Evolutionary conservation across 2,329 filamentous ascomycete species (phyloP).

Genomic region (Lasiodiplodia theobromae): DNA sequence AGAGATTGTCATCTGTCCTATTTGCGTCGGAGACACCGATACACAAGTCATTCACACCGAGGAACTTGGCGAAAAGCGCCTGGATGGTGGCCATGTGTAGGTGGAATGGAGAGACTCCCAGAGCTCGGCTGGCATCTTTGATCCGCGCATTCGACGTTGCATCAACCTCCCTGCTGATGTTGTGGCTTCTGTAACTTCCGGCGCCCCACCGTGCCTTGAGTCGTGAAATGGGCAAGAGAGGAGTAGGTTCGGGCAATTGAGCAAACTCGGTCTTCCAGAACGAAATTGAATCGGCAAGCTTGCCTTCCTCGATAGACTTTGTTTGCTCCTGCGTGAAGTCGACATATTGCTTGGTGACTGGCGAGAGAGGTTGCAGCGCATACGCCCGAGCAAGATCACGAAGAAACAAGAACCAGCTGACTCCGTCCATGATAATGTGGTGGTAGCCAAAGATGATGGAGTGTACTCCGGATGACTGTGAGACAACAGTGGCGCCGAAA

Average conservation of each 20-base stretch:
- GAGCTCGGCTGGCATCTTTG: constrained; percentile 33
- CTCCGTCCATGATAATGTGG: constrained; percentile 61
- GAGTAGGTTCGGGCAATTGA: too few relatives aligned
- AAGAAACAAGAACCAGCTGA: constrained; percentile 54
- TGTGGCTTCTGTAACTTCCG: background rate
- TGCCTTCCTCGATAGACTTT: too few relatives aligned
- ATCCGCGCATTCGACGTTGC: background rate
- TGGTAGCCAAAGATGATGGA: constrained; percentile 55
- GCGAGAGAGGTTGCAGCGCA: background rate
- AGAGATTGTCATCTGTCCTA: constrained; percentile 42
- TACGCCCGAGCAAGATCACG: constrained; percentile 56
- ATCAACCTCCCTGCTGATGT: background rate
- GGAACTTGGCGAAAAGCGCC: constrained; percentile 43
- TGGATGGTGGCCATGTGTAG: constrained; percentile 54
- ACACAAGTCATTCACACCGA: constrained; percentile 48
- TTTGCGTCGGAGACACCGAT: constrained; percentile 60
- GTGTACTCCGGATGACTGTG: constrained; percentile 43
- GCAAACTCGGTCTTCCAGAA: too few relatives aligned
- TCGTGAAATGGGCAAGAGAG: too few relatives aligned
- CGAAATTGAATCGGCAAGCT: too few relatives aligned
- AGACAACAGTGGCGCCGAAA: constrained; percentile 46
- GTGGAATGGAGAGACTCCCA: constrained; percentile 53
- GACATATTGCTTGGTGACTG: too few relatives aligned
- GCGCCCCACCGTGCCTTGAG: too few relatives aligned
- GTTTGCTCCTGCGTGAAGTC: too few relatives aligned